Evolutionary conservation across 495 filamentous ascomycete species (phyloP), one percentile per base, ranked within the genome.

Genomic region (Penicillium maclennaniae): DNA sequence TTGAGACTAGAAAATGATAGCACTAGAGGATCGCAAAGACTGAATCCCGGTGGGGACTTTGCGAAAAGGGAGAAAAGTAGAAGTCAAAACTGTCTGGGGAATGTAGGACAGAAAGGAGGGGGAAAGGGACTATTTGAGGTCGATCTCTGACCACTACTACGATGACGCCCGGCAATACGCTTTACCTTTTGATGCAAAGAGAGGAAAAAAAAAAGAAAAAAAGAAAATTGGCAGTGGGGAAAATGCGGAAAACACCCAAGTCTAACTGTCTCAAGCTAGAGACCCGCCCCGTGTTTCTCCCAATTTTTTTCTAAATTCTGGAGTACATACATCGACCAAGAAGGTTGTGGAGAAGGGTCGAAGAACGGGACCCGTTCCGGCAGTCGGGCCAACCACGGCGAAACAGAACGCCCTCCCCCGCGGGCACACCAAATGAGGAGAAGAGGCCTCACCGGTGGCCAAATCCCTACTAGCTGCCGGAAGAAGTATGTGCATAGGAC

Each of bases 111-210:
- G 43, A 36, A 45, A 43, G 47, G 48, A 17, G 43, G 58, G 57
- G 48, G 43, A 16, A 28, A 45, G n/a, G 47, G 40, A 51, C 36
- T 61, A 61, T 61, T 61, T 61, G 54, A 61, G 34, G 52, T 17
- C 42, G 44, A 41, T 54, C 49, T 43, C 48, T 42, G 14, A 58
- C 46, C 27, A 49, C 48, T 44, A 34, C 17, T 44, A 34, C 17
- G 39, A 45, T 46, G 47, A 51, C 40, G 37, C 19, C 43, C 59
- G 54, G 54, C 38, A 55, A 53, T 58, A 53, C 54, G 39, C 53
- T 56, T 49, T 52, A 50, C 25, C 51, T 28, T 28, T 39, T 52
- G 47, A 56, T 39, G 51, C 37, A 49, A 45, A 45, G 42, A n/a
- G n/a, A n/a, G n/a, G n/a, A n/a, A n/a, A n/a, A n/a, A n/a, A 28